A percentile compares a stretch with the other conserved stretches of the same genome.
Conservation (phyloP, 1,284 basidiomycete genomes). For the Rhizopogon parksii region DNA sequence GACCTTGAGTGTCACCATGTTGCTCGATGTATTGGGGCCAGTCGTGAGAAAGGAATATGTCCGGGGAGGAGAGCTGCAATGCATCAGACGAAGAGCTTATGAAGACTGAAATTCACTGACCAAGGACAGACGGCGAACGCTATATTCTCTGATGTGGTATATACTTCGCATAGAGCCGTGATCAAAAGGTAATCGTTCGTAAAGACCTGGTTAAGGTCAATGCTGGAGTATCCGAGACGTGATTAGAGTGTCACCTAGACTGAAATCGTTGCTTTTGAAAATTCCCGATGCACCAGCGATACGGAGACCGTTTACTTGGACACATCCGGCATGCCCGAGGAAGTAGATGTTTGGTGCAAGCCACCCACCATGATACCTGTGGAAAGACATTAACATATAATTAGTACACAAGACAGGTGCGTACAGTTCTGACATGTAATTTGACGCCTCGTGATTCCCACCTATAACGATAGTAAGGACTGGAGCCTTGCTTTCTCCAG, state of each 20-base stretch:
- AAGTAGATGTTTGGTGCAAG: constrained; percentile 97
- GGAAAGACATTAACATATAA: neutral
- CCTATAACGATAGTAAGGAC: constrained; percentile 92
- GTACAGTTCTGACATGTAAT: constrained; percentile 95
- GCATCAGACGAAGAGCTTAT: neutral
- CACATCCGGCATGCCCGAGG: constrained; percentile 86
- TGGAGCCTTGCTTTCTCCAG: constrained; percentile 74
- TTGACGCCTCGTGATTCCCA: constrained; percentile 97
- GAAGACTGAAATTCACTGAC: constrained; percentile 37
- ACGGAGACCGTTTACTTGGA: constrained; percentile 80
- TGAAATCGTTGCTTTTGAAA: constrained; percentile 80
- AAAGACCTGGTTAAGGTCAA: constrained; percentile 44
- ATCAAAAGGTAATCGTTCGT: constrained; percentile 69
- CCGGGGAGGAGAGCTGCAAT: constrained; percentile 50
- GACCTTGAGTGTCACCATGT: constrained; percentile 62
- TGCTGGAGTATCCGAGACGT: constrained; percentile 4
- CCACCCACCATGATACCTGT: constrained; percentile 91
- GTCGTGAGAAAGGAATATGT: constrained; percentile 91
- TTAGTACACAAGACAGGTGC: constrained; percentile 24
- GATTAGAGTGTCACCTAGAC: constrained; percentile 37
- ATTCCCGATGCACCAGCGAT: constrained; percentile 93
- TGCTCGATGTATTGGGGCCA: constrained; percentile 90
- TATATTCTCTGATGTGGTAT: constrained; percentile 90
- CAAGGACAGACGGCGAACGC: constrained; percentile 73
- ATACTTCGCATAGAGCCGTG: constrained; percentile 69